Evolutionary conservation across 371 early-diverging fungal genomes (phyloP).

Genomic region (Mortierella sp.): DNA sequence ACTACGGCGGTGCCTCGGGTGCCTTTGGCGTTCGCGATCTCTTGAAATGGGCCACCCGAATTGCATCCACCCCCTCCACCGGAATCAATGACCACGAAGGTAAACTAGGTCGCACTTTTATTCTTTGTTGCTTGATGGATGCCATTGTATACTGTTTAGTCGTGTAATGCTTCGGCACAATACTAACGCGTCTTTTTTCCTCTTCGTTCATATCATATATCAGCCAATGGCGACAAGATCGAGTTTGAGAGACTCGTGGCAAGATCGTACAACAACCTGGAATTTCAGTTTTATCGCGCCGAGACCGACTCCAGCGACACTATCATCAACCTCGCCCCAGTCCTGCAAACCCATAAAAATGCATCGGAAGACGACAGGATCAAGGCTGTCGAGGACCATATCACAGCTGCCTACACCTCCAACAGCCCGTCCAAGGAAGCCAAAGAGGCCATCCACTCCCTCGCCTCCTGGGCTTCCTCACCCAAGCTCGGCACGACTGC

Average conservation of each 20-base stretch:
- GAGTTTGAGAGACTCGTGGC: slow-evolving; percentile 46
- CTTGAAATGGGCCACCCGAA: slow-evolving; percentile 60
- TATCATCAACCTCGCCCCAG: slow-evolving; percentile 30
- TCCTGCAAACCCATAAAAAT: slow-evolving; percentile 23
- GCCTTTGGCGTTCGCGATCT: slow-evolving; percentile 72
- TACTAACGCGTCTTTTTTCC: not conserved
- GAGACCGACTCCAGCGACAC: not conserved
- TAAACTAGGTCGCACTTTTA: too few relatives aligned
- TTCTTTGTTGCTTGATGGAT: not conserved
- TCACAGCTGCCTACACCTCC: slow-evolving; percentile 14
- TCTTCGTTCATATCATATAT: not conserved
- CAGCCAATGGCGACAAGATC: slow-evolving; percentile 42
- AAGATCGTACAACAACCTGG: slow-evolving; percentile 38
- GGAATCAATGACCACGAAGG: not conserved
- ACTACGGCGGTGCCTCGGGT: slow-evolving; percentile 89
- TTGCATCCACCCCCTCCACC: slow-evolving; percentile 18
- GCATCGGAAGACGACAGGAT: slow-evolving; percentile 25
- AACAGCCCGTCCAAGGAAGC: slow-evolving; percentile 19
- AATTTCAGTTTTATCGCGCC: slow-evolving; percentile 37
- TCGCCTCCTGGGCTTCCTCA: slow-evolving; percentile 41
- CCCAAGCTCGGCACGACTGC: slow-evolving; percentile 9
- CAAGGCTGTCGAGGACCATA: slow-evolving; percentile 34
- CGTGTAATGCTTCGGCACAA: too few relatives aligned
- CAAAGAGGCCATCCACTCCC: slow-evolving; percentile 50
- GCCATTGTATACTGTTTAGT: too few relatives aligned